Evolutionary conservation across 2,329 filamentous ascomycete genomes (phyloP).

Genomic region (Neoscytalidium dimidiatum): DNA sequence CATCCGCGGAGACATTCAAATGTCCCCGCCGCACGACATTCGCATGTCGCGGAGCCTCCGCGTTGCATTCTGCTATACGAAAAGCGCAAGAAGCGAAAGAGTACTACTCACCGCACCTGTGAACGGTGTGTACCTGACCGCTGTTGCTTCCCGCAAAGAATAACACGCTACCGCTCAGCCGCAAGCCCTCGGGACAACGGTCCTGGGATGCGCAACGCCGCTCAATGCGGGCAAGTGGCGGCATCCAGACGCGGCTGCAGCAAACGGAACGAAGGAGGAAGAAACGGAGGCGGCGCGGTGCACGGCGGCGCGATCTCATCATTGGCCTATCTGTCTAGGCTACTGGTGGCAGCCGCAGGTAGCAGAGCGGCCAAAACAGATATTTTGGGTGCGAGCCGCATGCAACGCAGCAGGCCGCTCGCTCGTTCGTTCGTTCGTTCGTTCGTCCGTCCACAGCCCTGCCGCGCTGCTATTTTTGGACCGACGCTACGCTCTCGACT

Average conservation of each 20-base stretch:
- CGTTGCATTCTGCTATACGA: neutral
- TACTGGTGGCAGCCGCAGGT: too few species aligned
- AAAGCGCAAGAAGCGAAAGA: too few species aligned
- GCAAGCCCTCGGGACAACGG: neutral
- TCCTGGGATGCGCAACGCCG: neutral
- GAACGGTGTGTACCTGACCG: too few species aligned
- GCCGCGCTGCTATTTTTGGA: neutral
- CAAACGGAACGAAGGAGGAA: neutral
- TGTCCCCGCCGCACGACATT: neutral
- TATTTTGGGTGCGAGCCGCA: neutral
- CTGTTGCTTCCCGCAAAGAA: too few species aligned
- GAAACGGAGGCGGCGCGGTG: neutral
- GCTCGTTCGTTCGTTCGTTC: neutral
- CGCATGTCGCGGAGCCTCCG: neutral
- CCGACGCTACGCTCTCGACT: neutral
- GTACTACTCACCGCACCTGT: too few species aligned
- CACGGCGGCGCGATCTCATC: neutral
- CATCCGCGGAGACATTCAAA: too few species aligned
- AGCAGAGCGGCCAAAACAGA: too few species aligned
- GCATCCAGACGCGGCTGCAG: too few species aligned
- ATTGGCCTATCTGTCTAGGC: neutral
- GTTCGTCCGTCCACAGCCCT: too few species aligned
- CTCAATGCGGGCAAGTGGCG: too few species aligned
- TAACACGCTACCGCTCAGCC: neutral
- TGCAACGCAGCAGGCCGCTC: neutral